phyloP scores from a whole-genome alignment of 768 basidiomycete genomes.

The Ramaria sp. region DNA sequence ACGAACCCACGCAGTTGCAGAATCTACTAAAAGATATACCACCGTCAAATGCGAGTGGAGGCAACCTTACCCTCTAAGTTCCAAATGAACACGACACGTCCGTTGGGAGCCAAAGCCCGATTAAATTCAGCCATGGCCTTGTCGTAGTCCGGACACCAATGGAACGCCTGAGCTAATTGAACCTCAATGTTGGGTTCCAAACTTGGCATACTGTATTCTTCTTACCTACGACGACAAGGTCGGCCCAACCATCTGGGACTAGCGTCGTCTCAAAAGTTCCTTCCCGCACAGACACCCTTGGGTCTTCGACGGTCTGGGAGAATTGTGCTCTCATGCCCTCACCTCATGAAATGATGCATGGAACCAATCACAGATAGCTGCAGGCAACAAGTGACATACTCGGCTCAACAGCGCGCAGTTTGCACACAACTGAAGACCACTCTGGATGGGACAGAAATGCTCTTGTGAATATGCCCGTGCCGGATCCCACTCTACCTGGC shows the following conservation, averaged over 20 bases:
- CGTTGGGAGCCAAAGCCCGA: constrained; percentile 69
- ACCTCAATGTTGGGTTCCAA: background rate
- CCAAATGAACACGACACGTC: constrained; percentile 71
- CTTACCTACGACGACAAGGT: constrained; percentile 71
- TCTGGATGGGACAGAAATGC: constrained; percentile 58
- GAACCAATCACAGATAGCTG: background rate
- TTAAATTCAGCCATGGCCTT: constrained; percentile 66
- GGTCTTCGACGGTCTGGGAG: constrained; percentile 40
- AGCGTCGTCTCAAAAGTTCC: constrained; percentile 63
- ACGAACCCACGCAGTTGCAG: constrained; percentile 57
- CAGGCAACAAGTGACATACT: constrained; percentile 17
- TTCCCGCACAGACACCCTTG: constrained; percentile 41
- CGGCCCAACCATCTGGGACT: constrained; percentile 60
- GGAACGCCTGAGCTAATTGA: constrained; percentile 55
- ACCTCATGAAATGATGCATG: constrained; percentile 17
- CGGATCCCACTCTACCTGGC: constrained; percentile 56
- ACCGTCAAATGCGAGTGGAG: background rate
- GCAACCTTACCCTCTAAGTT: constrained; percentile 72
- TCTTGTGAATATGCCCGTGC: constrained; percentile 85
- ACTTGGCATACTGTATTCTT: constrained; percentile 22
- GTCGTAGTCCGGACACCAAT: constrained; percentile 83
- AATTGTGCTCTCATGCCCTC: constrained; percentile 78
- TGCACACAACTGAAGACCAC: constrained; percentile 38
- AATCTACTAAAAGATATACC: constrained; percentile 28
- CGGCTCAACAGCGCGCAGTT: constrained; percentile 70